Evolutionary conservation across 805 yeast genomes (phyloP), one percentile per base, ranked within the genome.

Genomic region (Cyberlindnera americana): DNA sequence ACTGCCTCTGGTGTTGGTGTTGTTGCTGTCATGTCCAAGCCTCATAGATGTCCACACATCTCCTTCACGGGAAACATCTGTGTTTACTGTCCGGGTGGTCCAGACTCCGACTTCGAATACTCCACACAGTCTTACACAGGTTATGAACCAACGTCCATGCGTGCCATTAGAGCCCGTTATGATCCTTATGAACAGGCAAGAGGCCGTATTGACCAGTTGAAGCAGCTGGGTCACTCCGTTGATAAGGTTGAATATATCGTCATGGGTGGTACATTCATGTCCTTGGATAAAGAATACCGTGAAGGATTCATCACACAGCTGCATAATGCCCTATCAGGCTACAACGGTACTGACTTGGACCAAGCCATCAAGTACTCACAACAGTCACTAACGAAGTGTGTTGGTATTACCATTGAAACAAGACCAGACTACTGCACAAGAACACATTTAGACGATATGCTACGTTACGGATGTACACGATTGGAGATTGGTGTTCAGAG

Each of bases 181-280:
- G 99, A 93, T 61, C 98, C 99, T 1, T 93, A 88, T 59, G 99
- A 93, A 64, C 99, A 93, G 63, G 97, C 98, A 6, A 75, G 99
- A 59, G 99, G 99, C 35, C 79, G 99, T 61, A 82, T 93, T 28
- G 99, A 93, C 57, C 99, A 93, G 69, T 72, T 93, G 48, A 78
- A 96, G 50, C 96, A 85, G 62, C 71, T 93, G 44, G 99, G 99
- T 12, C 99, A 93, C 59, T 83, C 95, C 2, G 91, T 93, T 32
- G 99, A 93, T 60, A 93, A 93, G 59, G 99, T 93, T 12, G 99
- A 93, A 62, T 93, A 93, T 60, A 93, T 93, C 48, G 82, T 93
- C 49, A 93, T 93, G 99, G 99, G 99, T 39, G 99, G 99, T 49
- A 93, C 99, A 0, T 93, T 93, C 62, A 93, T 93, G 99, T 84